phyloP scores from a whole-genome alignment of 2,329 filamentous ascomycete genomes.

The Aspergillus fumigatus region DNA sequence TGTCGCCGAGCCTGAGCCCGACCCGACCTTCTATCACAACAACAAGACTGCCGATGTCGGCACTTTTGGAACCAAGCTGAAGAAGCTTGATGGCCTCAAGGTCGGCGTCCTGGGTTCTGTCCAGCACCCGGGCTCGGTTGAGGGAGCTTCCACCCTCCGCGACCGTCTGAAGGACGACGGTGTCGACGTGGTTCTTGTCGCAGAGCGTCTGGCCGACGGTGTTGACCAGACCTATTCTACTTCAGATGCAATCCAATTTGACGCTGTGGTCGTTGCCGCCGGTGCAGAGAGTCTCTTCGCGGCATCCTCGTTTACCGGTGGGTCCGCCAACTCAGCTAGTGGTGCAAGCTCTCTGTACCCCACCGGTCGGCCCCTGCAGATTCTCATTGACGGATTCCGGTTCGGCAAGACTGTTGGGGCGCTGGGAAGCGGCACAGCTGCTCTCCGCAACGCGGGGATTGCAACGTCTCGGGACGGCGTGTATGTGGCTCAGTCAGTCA shows the following conservation, averaged over 20 bases:
- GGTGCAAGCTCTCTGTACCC: conserved; percentile 59
- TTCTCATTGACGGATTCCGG: conserved; percentile 58
- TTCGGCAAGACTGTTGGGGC: conserved; percentile 68
- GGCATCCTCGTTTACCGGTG: conserved; percentile 13
- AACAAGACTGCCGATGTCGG: conserved; percentile 61
- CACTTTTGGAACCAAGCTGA: conserved; percentile 55
- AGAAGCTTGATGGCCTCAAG: conserved; percentile 58
- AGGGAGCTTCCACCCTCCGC: conserved; percentile 49
- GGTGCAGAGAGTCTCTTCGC: conserved; percentile 53
- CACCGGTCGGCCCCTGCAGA: conserved; percentile 58
- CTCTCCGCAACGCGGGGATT: conserved; percentile 46
- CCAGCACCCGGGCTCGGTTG: conserved; percentile 40
- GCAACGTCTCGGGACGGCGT: conserved; percentile 33
- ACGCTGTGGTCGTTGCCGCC: conserved; percentile 53
- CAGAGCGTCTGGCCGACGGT: conserved; percentile 51
- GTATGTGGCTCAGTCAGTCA: conserved; percentile 25
- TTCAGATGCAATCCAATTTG: conserved; percentile 50
- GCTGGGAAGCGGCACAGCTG: conserved; percentile 44
- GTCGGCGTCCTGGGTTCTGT: conserved; percentile 59
- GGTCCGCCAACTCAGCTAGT: conserved; percentile 22
- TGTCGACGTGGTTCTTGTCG: conserved; percentile 57
- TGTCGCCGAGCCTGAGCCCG: conserved; percentile 53
- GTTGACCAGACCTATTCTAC: conserved; percentile 62
- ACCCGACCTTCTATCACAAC: conserved; percentile 63
- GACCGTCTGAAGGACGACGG: conserved; percentile 37